A percentile compares a stretch with the other conserved stretches of the same genome.
Evolutionary conservation across 176 grass and related monocot species (phyloP).

Genomic region (Saccharum officinarum): DNA sequence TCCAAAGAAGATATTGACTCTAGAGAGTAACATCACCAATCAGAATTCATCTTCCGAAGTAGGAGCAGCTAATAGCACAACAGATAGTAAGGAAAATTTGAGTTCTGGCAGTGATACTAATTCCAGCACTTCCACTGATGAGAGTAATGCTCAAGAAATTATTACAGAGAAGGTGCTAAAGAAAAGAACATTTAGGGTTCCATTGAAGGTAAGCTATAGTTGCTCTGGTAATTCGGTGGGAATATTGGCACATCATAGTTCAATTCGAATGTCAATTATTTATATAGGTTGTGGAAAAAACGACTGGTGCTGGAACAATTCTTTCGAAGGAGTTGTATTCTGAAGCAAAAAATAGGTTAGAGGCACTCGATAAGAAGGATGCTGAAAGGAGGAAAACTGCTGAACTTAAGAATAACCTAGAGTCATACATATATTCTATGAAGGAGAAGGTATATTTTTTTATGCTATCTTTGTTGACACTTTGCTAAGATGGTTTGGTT

Average conservation of each 20-base stretch:
- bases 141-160: constrained; percentile 61
- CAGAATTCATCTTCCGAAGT: constrained; percentile 59
- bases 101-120: constrained; percentile 46
- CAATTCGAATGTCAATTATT: constrained; percentile 14
- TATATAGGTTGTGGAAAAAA: constrained; percentile 80
- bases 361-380: constrained; percentile 87
- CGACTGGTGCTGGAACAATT: constrained; percentile 53
- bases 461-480: constrained; percentile 9
- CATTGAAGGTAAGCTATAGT: constrained; percentile 71
- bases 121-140: constrained; percentile 36
- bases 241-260: background rate
- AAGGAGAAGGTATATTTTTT: constrained; percentile 84
- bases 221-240: constrained; percentile 8
- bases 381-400: constrained; percentile 85
- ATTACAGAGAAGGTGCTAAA: constrained; percentile 82
- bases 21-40: constrained; percentile 64
- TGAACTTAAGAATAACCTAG: constrained; percentile 92
- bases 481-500: background rate
- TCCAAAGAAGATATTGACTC: constrained; percentile 80
- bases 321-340: constrained; percentile 81
- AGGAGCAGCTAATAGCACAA: constrained; percentile 50
- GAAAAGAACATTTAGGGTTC: constrained; percentile 97
- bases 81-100: constrained; percentile 46
- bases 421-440: constrained; percentile 96
- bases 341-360: constrained; percentile 94